phyloP scores from a whole-genome alignment of 805 yeast species.

The Isabelozyma pseudorhagii region DNA sequence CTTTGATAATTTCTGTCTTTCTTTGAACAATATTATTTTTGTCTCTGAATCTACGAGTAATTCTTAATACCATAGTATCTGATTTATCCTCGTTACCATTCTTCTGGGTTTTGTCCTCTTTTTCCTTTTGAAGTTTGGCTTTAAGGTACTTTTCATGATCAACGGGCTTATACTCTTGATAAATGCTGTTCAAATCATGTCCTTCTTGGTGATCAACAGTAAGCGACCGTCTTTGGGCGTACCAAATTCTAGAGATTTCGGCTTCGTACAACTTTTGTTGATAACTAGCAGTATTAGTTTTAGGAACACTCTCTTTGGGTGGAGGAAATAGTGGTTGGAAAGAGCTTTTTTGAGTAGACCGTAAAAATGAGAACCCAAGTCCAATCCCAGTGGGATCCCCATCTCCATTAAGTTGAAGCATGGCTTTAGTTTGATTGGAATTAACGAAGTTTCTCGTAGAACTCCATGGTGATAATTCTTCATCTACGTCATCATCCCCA shows the following conservation, averaged over 20 bases:
- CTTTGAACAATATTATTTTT: conserved; percentile 84
- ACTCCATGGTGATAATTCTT: conserved; percentile 92
- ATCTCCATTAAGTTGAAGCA: conserved; percentile 90
- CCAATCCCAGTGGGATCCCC: conserved; percentile 95
- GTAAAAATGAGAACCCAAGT: conserved; percentile 80
- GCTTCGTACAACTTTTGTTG: conserved; percentile 92
- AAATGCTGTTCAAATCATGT: conserved; percentile 34
- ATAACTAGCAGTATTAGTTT: conserved; percentile 38
- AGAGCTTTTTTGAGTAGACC: conserved; percentile 95
- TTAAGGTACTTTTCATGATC: conserved; percentile 30
- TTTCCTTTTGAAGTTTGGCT: conserved; percentile 32
- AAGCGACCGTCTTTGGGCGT: conserved; percentile 67
- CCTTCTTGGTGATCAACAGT: conserved; percentile 33
- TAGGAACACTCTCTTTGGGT: conserved; percentile 35
- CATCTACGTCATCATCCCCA: conserved; percentile 63
- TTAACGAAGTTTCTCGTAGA: conserved; percentile 85
- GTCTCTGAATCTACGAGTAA: conserved; percentile 78
- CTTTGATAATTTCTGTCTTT: conserved; percentile 71
- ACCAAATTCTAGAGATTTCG: conserved; percentile 88
- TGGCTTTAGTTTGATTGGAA: conserved; percentile 95
- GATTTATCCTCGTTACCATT: conserved; percentile 18
- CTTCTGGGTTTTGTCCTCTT: conserved; percentile 23
- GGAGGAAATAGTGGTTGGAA: conserved; percentile 47
- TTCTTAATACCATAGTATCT: conserved; percentile 31
- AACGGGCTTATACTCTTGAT: conserved; percentile 36